phyloP scores from a whole-genome alignment of 768 basidiomycete genomes.

The Hypholoma fasciculare region DNA sequence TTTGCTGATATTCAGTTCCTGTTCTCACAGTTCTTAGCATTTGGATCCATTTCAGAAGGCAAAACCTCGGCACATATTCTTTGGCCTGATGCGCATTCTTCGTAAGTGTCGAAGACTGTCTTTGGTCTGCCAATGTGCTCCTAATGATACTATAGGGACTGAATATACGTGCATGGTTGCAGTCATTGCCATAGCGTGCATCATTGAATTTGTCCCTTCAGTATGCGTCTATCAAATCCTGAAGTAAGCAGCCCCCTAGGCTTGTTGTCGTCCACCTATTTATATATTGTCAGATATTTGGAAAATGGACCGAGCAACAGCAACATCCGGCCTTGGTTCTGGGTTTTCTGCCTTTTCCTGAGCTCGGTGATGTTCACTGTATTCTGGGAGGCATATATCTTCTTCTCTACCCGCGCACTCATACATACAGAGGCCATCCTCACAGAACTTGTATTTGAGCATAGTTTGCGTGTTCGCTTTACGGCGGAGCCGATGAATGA shows the following conservation, averaged over 20 bases:
- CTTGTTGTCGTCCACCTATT: constrained; percentile 22
- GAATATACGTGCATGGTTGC: constrained; percentile 19
- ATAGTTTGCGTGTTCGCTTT: constrained; percentile 61
- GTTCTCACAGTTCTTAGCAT: constrained; percentile 18
- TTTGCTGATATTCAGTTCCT: constrained; percentile 14
- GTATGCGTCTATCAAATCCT: constrained; percentile 10
- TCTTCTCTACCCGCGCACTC: constrained; percentile 41
- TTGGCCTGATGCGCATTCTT: constrained; percentile 41
- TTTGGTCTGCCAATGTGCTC: background rate
- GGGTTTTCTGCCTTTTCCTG: constrained; percentile 49
- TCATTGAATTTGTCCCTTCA: background rate
- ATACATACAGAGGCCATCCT: constrained; percentile 41
- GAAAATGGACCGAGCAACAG: constrained; percentile 51
- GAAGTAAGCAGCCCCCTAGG: constrained; percentile 7
- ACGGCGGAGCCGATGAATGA: constrained; percentile 34
- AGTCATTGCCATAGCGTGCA: background rate
- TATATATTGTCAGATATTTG: constrained; percentile 45
- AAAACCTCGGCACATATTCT: constrained; percentile 44
- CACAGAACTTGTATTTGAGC: constrained; percentile 42
- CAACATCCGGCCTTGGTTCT: constrained; percentile 38
- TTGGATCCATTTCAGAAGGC: constrained; percentile 39
- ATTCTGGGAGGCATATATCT: constrained; percentile 55
- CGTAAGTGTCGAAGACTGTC: constrained; percentile 11
- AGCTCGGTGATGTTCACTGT: constrained; percentile 45
- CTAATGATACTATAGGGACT: constrained; percentile 6